Percentiles rank a stretch among this genome's conserved stretches.
phyloP scores from a whole-genome alignment of 2,329 filamentous ascomycete genomes.

The Taxawa tesnikishii region DNA sequence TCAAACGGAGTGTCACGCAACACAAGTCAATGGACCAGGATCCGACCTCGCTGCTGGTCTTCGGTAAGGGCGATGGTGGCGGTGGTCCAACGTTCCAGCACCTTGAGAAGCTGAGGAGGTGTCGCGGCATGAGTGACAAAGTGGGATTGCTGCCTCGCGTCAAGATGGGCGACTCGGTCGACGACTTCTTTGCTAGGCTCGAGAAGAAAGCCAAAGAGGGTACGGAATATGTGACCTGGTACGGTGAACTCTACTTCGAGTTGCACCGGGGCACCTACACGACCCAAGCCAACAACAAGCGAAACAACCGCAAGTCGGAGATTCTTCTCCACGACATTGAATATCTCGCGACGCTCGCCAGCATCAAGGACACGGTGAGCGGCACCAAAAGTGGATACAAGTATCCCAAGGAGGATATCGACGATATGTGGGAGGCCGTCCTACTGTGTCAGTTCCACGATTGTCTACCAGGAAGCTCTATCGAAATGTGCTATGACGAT shows the following conservation, averaged over 20 bases:
- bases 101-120: conserved; percentile 85
- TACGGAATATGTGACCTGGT: conserved; percentile 81
- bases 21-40: conserved; percentile 97
- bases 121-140: conserved; percentile 82
- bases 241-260: conserved; percentile 96
- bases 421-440: conserved; percentile 88
- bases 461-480: conserved; percentile 85
- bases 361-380: conserved; percentile 48
- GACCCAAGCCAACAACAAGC: conserved; percentile 94
- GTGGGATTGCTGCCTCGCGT: conserved; percentile 73
- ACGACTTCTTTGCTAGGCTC: conserved; percentile 83
- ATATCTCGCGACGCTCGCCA: conserved; percentile 74
- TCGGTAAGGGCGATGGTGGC: conserved; percentile 92
- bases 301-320: conserved; percentile 80
- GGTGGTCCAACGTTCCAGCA: conserved; percentile 91
- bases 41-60: conserved; percentile 78
- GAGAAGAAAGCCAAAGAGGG: conserved; percentile 57
- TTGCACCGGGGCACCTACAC: conserved; percentile 95
- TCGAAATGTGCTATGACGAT: conserved; percentile 97
- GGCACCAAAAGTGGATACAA: conserved; percentile 46
- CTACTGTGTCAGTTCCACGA: conserved; percentile 96
- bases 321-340: conserved; percentile 79
- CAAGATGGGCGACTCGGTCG: conserved; percentile 79
- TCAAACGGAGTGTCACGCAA: conserved; percentile 76
- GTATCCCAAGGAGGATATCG: conserved; percentile 89